These are phyloP conservation scores for Sclerotinia subarctica DNA, from an alignment of 2,329 filamentous ascomycete genomes.

Conservation along the genomic window DNA sequence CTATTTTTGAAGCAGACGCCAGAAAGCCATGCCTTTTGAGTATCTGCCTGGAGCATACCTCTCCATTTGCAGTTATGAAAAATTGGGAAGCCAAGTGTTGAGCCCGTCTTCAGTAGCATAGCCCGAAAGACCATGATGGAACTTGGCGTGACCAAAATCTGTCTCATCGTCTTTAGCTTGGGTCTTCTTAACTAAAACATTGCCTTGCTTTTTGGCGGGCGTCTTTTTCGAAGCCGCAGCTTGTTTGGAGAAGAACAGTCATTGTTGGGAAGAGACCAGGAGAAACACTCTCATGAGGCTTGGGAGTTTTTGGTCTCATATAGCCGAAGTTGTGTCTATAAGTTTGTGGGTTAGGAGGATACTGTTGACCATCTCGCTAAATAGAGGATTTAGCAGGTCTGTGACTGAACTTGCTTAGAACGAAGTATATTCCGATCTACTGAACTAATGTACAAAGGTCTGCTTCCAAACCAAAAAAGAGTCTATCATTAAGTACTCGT, in stretches of 20 bases:
- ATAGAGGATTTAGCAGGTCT: background rate
- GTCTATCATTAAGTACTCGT: background rate
- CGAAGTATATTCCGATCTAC: background rate
- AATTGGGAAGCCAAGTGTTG: background rate
- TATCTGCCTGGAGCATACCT: background rate
- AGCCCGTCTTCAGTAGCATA: background rate
- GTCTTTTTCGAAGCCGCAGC: too few species aligned
- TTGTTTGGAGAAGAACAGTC: too few species aligned
- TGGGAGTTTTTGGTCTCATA: conserved; percentile 18
- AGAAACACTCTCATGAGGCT: conserved; percentile 10
- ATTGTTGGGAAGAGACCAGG: too few species aligned
- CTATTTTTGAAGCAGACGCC: background rate
- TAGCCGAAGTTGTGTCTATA: conserved; percentile 13
- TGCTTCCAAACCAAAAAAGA: background rate
- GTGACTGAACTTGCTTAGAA: background rate
- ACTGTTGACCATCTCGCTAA: background rate
- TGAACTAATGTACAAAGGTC: background rate
- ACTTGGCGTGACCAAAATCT: too few species aligned
- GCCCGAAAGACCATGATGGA: background rate
- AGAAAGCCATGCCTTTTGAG: background rate
- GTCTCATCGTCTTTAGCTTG: too few species aligned
- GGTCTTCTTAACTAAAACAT: too few species aligned
- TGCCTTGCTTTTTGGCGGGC: too few species aligned
- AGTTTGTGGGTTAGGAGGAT: conserved; percentile 2
- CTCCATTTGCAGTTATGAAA: too few species aligned